These are phyloP conservation scores for Globisporangium nagaii DNA, from an alignment of 352 stramenopile genomes.

Conservation along the genomic window DNA sequence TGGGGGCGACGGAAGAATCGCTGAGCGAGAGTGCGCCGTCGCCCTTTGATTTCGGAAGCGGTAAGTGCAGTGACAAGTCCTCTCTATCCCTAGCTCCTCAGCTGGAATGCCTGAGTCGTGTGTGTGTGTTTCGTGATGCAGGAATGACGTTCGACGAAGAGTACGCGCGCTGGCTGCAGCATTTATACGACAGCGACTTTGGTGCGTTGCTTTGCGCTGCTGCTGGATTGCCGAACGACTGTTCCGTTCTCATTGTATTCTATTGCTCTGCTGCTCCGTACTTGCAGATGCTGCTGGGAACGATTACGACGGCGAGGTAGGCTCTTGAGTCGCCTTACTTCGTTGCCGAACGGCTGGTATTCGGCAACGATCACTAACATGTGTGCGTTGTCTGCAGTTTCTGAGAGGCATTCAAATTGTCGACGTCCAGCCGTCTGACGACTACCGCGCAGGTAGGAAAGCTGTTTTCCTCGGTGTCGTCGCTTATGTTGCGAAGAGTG, in stretches of 20 bases:
- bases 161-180: constrained; percentile 83
- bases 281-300: constrained; percentile 33
- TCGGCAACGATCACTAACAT: too few species aligned
- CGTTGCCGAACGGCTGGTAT: not conserved
- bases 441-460: constrained; percentile 31
- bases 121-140: constrained; percentile 1
- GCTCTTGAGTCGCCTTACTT: constrained; percentile 6
- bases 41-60: constrained; percentile 50
- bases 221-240: not conserved
- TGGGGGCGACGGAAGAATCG: constrained; percentile 69
- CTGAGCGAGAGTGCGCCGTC: constrained; percentile 58
- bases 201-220: constrained; percentile 38
- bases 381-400: constrained; percentile 11
- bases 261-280: constrained; percentile 3
- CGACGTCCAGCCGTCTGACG: constrained; percentile 24
- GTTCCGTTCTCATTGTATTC: not conserved
- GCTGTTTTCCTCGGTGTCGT: not conserved
- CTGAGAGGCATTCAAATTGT: constrained; percentile 13
- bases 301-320: constrained; percentile 49
- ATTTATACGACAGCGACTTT: constrained; percentile 81
- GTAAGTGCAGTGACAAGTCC: constrained; percentile 16
- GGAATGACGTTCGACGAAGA: constrained; percentile 82
- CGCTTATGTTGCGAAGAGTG: not conserved
- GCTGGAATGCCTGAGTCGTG: not conserved
- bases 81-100: not conserved